Conservation (phyloP, 73 alveolate genomes). For the Paraurostyla sp. region DNA sequence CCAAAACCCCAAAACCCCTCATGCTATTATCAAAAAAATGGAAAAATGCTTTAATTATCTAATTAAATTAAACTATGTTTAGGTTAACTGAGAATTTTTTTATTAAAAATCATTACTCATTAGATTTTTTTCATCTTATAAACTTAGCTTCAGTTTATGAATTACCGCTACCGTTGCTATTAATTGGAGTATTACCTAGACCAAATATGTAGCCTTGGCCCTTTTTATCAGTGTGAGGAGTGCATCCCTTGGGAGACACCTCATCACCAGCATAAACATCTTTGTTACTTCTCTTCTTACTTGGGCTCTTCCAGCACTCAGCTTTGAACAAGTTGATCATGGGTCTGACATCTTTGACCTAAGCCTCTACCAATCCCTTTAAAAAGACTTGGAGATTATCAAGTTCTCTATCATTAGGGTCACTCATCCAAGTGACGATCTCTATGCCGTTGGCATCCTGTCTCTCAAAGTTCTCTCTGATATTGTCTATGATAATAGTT, state of each 20-base stretch:
- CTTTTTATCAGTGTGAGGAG: slow-evolving; percentile 30
- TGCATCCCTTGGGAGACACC: slow-evolving; percentile 32
- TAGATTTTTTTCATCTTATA: slow-evolving; percentile 22
- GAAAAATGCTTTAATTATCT: too few relatives aligned
- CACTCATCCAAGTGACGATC: slow-evolving; percentile 84
- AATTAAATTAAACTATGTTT: too few relatives aligned
- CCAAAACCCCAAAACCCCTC: too few relatives aligned
- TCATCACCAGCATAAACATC: slow-evolving; percentile 33
- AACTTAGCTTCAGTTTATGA: slow-evolving; percentile 32
- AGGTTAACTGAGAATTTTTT: too few relatives aligned
- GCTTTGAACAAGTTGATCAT: not conserved
- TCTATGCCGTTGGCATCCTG: slow-evolving; percentile 88
- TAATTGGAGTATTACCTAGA: not conserved
- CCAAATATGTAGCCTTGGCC: not conserved
- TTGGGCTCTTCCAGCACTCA: slow-evolving; percentile 41
- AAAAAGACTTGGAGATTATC: slow-evolving; percentile 49
- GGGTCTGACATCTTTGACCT: slow-evolving; percentile 43
- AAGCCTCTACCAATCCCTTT: slow-evolving; percentile 44
- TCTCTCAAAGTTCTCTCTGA: slow-evolving; percentile 69
- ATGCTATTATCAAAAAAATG: too few relatives aligned
- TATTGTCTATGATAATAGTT: slow-evolving; percentile 74
- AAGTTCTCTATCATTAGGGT: slow-evolving; percentile 82
- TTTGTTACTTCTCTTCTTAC: not conserved
- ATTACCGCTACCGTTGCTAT: not conserved
- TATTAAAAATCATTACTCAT: too few relatives aligned